Base-by-base conservation (phyloP, 2,329 filamentous ascomycete species). In the Fusarium falciforme region DNA sequence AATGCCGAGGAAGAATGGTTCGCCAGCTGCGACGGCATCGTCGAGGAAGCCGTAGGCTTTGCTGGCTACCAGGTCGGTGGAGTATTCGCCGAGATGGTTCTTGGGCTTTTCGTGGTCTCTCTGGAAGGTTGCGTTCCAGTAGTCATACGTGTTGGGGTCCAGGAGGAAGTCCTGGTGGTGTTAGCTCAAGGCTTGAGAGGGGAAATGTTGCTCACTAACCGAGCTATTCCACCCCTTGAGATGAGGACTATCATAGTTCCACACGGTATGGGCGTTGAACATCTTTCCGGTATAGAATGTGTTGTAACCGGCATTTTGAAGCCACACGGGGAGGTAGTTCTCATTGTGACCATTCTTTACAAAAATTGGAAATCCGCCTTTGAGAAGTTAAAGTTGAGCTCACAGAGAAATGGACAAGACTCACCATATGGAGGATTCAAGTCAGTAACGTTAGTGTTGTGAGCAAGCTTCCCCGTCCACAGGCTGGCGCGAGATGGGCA, bases 361-460 rank as follows among this genome's bases (percentile, higher is more conserved):
- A 64, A 89, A 88, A 71, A 88, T 88, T 6, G 87, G 86, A 69
- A 86, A 89, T 7, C 79, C 80, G 60, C 80, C 79, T 83, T 57
- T 9, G 17, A 27, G 9, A 10, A 17, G 33, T 65, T 11, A 68
- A 29, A 25, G 3, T 4, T n/a, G 22, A 22, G 12, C 12, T 17
- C 20, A 5, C 7, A 17, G 25, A 49, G 3, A 14, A 3, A 4
- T 2, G 12, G 16, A 11, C 11, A 55, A 40, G n/a, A 42, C 52
- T 38, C 40, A 69, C 69, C 90, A 69, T 91, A 89, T 4, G 90
- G 90, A 9, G 73, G 75, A 7, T 71, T 71, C n/a, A 85, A 79
- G 49, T 85, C 82, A 1, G 90, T 92, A 4, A 92, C 89, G 77
- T 93, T 93, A 0, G 90, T 93, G 74, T 93, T 93, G 75, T 93